Conservation (phyloP, 2,329 filamentous ascomycete species). For the Penicillium expansum region DNA sequence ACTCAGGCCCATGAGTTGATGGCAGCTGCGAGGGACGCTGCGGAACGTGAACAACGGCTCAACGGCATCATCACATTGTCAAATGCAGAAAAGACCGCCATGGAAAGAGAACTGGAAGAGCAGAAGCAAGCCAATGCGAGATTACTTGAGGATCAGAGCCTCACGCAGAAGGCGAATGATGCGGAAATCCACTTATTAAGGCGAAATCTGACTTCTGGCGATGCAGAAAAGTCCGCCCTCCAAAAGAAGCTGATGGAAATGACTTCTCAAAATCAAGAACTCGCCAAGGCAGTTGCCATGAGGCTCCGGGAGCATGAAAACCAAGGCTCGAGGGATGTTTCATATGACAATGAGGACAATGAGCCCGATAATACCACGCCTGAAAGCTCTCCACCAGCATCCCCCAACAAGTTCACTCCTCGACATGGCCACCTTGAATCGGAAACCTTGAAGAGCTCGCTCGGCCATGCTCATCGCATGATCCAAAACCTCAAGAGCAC, state of each 20-base stretch:
- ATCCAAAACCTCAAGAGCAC: constrained; percentile 94
- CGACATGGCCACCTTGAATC: constrained; percentile 89
- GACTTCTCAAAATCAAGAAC: constrained; percentile 82
- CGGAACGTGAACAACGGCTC: constrained; percentile 80
- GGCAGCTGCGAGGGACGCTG: constrained; percentile 68
- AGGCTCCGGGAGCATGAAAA: constrained; percentile 67
- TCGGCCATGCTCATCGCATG: constrained; percentile 91
- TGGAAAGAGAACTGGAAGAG: constrained; percentile 88
- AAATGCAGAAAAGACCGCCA: constrained; percentile 69
- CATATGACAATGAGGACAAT: constrained; percentile 63
- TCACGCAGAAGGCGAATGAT: constrained; percentile 77
- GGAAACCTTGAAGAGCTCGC: constrained; percentile 89
- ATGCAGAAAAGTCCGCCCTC: constrained; percentile 73
- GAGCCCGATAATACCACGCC: constrained; percentile 70
- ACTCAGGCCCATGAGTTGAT: constrained; percentile 84
- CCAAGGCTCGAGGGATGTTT: constrained; percentile 57
- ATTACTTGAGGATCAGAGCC: constrained; percentile 74
- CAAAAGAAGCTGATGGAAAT: constrained; percentile 87
- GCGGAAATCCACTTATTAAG: constrained; percentile 82
- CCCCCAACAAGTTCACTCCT: constrained; percentile 86
- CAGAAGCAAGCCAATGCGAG: constrained; percentile 76
- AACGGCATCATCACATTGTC: constrained; percentile 67
- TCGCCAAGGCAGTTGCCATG: constrained; percentile 77
- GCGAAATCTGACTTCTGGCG: constrained; percentile 72
- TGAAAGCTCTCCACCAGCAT: constrained; percentile 85